These are phyloP conservation scores for Cladobotryum mycophilum DNA, from an alignment of 2,329 filamentous ascomycete species.

Conservation along the genomic window DNA sequence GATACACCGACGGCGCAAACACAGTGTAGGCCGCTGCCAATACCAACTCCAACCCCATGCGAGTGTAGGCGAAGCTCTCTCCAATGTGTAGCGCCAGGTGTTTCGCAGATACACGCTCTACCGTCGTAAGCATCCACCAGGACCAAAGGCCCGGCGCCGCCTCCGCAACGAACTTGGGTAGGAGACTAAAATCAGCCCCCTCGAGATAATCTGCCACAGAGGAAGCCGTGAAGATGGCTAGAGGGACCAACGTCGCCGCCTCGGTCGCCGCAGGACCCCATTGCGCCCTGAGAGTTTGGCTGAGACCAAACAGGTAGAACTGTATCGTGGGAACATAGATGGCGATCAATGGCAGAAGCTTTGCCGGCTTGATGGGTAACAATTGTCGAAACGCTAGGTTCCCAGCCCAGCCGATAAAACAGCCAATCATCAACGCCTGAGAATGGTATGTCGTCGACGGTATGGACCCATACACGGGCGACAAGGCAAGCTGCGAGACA, in stretches of 20 bases:
- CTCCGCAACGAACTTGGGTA: constrained; percentile 55
- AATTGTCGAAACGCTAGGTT: constrained; percentile 48
- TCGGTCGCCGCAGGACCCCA: constrained; percentile 75
- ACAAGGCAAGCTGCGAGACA: constrained; percentile 68
- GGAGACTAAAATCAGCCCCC: constrained; percentile 46
- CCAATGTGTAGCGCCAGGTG: constrained; percentile 50
- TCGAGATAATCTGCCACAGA: constrained; percentile 61
- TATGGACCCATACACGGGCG: constrained; percentile 83
- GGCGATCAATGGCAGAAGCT: constrained; percentile 65
- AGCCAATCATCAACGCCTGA: constrained; percentile 57
- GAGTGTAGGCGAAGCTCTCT: constrained; percentile 56
- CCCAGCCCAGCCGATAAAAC: constrained; percentile 65
- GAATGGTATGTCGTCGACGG: constrained; percentile 68
- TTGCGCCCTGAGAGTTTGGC: constrained; percentile 57
- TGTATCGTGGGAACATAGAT: constrained; percentile 70
- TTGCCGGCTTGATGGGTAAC: constrained; percentile 42
- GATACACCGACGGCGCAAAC: constrained; percentile 61
- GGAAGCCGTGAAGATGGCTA: constrained; percentile 58
- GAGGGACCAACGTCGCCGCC: constrained; percentile 62
- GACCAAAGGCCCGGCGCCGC: constrained; percentile 59
- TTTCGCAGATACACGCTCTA: constrained; percentile 34
- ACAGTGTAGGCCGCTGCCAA: constrained; percentile 59
- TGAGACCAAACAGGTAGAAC: constrained; percentile 62
- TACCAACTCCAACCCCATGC: constrained; percentile 65
- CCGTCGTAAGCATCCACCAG: constrained; percentile 57